phyloP scores from a whole-genome alignment of 805 yeast species.

The Yarrowia sp. region DNA sequence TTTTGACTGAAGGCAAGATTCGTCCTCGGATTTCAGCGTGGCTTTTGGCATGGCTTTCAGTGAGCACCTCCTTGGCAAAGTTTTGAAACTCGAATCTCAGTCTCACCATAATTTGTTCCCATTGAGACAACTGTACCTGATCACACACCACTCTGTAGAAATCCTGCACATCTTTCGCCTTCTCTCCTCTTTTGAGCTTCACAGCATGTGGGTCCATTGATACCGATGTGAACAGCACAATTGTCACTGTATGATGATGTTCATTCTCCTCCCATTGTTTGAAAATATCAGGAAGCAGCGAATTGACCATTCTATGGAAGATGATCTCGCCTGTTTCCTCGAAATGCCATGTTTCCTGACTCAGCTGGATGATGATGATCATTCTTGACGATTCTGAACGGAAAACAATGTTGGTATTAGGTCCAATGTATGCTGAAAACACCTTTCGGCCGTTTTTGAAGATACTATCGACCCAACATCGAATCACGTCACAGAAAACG shows the following conservation, averaged over 20 bases:
- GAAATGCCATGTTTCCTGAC: slow-evolving; percentile 97
- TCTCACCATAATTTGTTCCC: slow-evolving; percentile 92
- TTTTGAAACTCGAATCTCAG: slow-evolving; percentile 83
- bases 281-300: slow-evolving; percentile 89
- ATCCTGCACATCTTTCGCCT: slow-evolving; percentile 71
- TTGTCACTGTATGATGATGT: slow-evolving; percentile 89
- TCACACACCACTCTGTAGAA: slow-evolving; percentile 94
- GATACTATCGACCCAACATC: slow-evolving; percentile 69
- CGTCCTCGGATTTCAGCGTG: slow-evolving; percentile 62
- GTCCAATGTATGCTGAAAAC: slow-evolving; percentile 78
- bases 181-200: slow-evolving; percentile 69
- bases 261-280: slow-evolving; percentile 85
- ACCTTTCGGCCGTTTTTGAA: slow-evolving; percentile 70
- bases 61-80: slow-evolving; percentile 75
- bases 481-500: slow-evolving; percentile 65
- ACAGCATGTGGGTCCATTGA: slow-evolving; percentile 53
- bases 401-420: slow-evolving; percentile 77
- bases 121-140: slow-evolving; percentile 83
- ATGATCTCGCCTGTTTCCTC: slow-evolving; percentile 95
- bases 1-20: slow-evolving; percentile 85
- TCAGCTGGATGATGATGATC: slow-evolving; percentile 82
- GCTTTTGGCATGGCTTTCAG: slow-evolving; percentile 51
- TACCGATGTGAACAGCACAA: slow-evolving; percentile 84
- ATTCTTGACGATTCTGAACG: slow-evolving; percentile 90
- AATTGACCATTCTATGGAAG: slow-evolving; percentile 89